Percentiles rank a stretch among this genome's conserved stretches.
phyloP scores from a whole-genome alignment of 2,329 filamentous ascomycete genomes.

The Apiospora hydei region DNA sequence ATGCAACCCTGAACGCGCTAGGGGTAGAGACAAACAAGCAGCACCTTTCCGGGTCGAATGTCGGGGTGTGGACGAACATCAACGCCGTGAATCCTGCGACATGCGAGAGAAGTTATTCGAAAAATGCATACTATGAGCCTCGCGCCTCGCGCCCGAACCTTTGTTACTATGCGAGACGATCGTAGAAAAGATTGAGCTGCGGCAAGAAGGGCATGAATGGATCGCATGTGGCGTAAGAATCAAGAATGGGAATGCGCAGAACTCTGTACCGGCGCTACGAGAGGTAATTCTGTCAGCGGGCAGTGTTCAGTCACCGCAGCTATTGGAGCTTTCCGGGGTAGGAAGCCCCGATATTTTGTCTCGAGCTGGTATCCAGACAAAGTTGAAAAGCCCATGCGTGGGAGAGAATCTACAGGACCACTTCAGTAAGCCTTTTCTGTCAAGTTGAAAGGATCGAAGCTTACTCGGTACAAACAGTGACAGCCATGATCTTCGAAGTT shows the following conservation, averaged over 20 bases:
- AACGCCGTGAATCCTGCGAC: constrained; percentile 43
- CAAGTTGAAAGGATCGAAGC: not conserved
- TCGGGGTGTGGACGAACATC: constrained; percentile 49
- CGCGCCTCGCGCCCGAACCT: constrained; percentile 51
- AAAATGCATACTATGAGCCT: constrained; percentile 49
- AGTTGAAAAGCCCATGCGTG: constrained; percentile 52
- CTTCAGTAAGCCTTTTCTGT: constrained; percentile 28
- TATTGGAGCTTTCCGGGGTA: constrained; percentile 68
- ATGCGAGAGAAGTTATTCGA: constrained; percentile 49
- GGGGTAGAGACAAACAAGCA: constrained; percentile 46
- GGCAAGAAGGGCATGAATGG: constrained; percentile 38
- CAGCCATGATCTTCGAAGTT: constrained; percentile 52
- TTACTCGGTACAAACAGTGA: constrained; percentile 26
- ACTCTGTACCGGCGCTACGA: constrained; percentile 41
- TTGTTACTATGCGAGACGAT: constrained; percentile 54
- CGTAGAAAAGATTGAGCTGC: constrained; percentile 54
- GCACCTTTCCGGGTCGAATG: constrained; percentile 48
- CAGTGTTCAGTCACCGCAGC: constrained; percentile 61
- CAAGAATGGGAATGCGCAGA: constrained; percentile 43
- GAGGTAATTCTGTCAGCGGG: constrained; percentile 69
- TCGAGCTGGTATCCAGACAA: constrained; percentile 50
- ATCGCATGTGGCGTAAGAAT: constrained; percentile 52
- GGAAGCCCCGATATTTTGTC: constrained; percentile 54
- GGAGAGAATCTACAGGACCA: constrained; percentile 60
- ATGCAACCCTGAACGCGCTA: constrained; percentile 47